Percentiles rank a stretch among this genome's conserved stretches.
Evolutionary conservation across 1,139 yeast genomes (phyloP).

Genomic region (Taiozyma sp.): DNA sequence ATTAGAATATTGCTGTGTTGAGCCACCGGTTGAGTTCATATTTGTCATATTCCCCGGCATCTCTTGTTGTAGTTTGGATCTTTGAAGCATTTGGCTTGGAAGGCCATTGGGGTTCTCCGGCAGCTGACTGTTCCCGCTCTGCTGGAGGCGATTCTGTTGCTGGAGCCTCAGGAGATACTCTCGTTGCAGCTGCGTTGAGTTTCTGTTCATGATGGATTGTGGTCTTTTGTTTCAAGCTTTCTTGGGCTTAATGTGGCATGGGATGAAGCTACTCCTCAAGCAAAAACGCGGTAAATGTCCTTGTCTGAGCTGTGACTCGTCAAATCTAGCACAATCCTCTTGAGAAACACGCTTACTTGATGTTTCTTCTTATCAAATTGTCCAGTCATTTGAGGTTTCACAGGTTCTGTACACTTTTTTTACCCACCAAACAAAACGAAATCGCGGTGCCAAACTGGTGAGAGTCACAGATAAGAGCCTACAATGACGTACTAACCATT

Average conservation of each 20-base stretch:
- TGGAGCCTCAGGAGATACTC: slow-evolving; percentile 19
- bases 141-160: slow-evolving; percentile 11
- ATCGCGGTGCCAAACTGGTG: neutral
- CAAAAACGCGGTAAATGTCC: neutral
- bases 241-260: neutral
- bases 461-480: too few relatives aligned
- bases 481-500: too few relatives aligned
- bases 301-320: too few relatives aligned
- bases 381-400: too few relatives aligned
- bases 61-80: neutral
- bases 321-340: too few relatives aligned
- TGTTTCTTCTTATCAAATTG: too few relatives aligned
- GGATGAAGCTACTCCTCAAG: neutral
- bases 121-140: slow-evolving; percentile 3
- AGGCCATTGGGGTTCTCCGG: slow-evolving; percentile 2
- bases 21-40: neutral
- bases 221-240: neutral
- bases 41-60: neutral
- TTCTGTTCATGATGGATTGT: neutral
- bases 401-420: too few relatives aligned
- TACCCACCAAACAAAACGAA: neutral
- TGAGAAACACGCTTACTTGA: too few relatives aligned
- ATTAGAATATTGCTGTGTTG: neutral
- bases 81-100: neutral
- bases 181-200: slow-evolving; percentile 19